Evolutionary conservation across 2,329 filamentous ascomycete species (phyloP).

Genomic region (Decorospora gaudefroyi): DNA sequence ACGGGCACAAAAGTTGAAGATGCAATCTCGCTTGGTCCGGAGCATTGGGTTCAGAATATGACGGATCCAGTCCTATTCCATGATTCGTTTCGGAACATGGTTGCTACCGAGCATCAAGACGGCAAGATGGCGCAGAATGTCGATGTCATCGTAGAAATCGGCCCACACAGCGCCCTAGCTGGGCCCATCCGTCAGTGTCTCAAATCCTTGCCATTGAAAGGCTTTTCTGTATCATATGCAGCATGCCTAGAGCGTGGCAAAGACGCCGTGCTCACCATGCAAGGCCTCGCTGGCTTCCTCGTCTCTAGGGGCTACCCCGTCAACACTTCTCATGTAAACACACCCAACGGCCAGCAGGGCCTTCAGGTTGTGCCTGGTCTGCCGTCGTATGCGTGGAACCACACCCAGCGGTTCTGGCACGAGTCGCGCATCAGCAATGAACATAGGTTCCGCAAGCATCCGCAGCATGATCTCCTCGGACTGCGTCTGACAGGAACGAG

Average conservation of each 20-base stretch:
- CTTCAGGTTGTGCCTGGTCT: constrained; percentile 3
- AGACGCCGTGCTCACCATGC: neutral
- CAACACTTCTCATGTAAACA: constrained; percentile 1
- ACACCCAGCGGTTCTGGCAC: constrained; percentile 7
- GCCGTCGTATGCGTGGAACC: constrained; percentile 14
- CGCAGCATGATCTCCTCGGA: constrained; percentile 24
- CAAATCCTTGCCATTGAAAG: neutral
- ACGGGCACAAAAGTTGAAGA: too few relatives aligned
- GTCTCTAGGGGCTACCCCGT: neutral
- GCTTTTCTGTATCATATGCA: neutral
- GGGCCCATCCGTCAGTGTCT: constrained; percentile 9
- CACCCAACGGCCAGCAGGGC: too few relatives aligned
- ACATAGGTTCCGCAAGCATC: constrained; percentile 19
- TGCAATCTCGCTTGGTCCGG: too few relatives aligned
- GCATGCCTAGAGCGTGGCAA: neutral
- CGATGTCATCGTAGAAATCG: constrained; percentile 1
- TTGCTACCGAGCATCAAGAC: too few relatives aligned
- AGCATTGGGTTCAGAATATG: too few relatives aligned
- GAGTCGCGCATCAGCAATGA: constrained; percentile 2
- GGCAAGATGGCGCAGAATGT: too few relatives aligned
- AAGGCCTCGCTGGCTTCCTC: neutral
- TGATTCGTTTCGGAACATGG: too few relatives aligned
- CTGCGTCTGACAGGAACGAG: too few relatives aligned
- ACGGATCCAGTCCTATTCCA: too few relatives aligned
- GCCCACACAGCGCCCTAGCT: constrained; percentile 6